phyloP scores from a whole-genome alignment of 345 rosid genomes.

The Fremontodendron californicum region DNA sequence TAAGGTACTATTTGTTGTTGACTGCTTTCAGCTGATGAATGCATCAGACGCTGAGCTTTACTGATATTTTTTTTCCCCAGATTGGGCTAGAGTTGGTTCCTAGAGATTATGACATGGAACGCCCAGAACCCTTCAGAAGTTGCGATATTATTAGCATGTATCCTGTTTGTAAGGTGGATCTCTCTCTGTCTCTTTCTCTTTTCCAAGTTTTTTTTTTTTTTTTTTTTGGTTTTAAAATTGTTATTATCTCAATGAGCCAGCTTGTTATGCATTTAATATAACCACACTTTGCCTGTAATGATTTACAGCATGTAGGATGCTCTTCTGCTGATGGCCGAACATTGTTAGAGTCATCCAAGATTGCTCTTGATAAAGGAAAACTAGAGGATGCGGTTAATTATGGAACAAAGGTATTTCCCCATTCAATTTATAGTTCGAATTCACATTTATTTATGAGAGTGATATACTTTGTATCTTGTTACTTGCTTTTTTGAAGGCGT shows the following conservation, averaged over 20 bases:
- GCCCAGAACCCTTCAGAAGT: constrained; percentile 41
- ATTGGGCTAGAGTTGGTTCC: constrained; percentile 65
- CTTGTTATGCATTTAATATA: not conserved
- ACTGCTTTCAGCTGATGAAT: constrained; percentile 10
- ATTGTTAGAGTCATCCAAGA: constrained; percentile 77
- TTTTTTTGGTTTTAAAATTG: not conserved
- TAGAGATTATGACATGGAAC: constrained; percentile 58
- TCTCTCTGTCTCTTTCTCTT: constrained; percentile 1
- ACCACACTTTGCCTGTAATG: not conserved
- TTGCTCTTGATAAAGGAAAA: constrained; percentile 88
- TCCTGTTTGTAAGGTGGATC: constrained; percentile 60
- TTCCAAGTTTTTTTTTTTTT: not conserved
- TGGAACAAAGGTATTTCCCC: constrained; percentile 62
- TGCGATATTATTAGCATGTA: constrained; percentile 49
- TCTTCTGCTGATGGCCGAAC: constrained; percentile 77
- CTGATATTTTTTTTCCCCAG: constrained; percentile 25
- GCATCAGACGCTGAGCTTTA: not conserved
- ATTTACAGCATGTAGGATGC: constrained; percentile 65
- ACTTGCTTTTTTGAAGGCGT: constrained; percentile 48
- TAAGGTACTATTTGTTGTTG: constrained; percentile 34
- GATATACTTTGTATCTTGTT: not conserved
- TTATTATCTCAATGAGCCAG: not conserved
- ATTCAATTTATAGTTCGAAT: not conserved
- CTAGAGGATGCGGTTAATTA: constrained; percentile 74
- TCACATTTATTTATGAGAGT: not conserved